phyloP scores from a whole-genome alignment of 306 rosid species.

The Biancaea sappan region DNA sequence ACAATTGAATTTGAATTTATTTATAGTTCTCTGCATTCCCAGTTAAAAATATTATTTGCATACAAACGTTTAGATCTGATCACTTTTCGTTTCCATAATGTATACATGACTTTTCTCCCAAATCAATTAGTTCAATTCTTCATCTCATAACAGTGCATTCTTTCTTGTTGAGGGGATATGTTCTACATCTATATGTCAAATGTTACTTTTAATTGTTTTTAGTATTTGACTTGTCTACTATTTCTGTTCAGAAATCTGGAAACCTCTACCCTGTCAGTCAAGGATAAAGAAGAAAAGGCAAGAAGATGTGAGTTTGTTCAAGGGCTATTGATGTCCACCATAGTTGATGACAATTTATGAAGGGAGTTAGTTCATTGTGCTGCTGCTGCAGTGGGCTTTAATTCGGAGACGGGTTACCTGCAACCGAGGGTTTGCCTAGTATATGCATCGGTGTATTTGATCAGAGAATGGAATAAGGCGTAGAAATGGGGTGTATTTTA shows the following conservation, averaged over 20 bases:
- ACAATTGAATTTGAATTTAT: neutral
- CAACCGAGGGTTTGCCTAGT: constrained; percentile 44
- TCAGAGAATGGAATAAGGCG: constrained; percentile 57
- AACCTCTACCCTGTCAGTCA: constrained; percentile 63
- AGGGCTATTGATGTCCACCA: constrained; percentile 82
- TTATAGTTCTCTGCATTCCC: neutral
- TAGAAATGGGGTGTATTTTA: constrained; percentile 55
- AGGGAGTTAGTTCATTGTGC: neutral
- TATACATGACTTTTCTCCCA: constrained; percentile 9
- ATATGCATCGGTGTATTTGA: constrained; percentile 50
- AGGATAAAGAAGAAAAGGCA: constrained; percentile 79
- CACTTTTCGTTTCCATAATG: neutral
- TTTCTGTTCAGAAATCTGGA: constrained; percentile 53
- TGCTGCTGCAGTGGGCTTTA: neutral
- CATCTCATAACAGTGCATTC: constrained; percentile 8
- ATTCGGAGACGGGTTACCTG: neutral
- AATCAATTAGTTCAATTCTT: constrained; percentile 1
- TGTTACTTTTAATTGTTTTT: neutral
- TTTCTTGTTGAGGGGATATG: constrained; percentile 16
- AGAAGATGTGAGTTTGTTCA: constrained; percentile 70
- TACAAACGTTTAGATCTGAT: neutral
- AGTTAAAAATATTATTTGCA: constrained; percentile 7
- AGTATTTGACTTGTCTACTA: constrained; percentile 22
- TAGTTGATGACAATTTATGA: constrained; percentile 64
- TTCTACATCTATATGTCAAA: neutral